phyloP scores from a whole-genome alignment of 345 rosid species.

The Brassica carinata region DNA sequence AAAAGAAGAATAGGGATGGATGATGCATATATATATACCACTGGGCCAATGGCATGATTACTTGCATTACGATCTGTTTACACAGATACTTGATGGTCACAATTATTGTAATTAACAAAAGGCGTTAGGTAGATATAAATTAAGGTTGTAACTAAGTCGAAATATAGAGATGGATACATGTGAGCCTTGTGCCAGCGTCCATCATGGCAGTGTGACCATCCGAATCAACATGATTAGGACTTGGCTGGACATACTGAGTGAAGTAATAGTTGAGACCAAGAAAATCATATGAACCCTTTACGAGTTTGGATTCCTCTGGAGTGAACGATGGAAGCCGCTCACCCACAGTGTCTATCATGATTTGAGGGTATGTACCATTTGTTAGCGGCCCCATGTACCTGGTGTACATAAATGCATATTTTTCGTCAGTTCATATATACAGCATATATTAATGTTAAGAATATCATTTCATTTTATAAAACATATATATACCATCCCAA shows the following conservation, averaged over 20 bases:
- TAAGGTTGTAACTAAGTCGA: background rate
- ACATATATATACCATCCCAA: slow-evolving; percentile 25
- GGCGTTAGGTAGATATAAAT: background rate
- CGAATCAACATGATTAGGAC: background rate
- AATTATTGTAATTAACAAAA: background rate
- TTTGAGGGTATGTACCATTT: slow-evolving; percentile 23
- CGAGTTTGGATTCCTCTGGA: background rate
- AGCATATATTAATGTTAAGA: background rate
- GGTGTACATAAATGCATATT: background rate
- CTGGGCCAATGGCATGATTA: background rate
- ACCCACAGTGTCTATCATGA: slow-evolving; percentile 17
- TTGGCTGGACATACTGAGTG: slow-evolving; percentile 12
- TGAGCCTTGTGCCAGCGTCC: background rate
- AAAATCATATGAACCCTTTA: slow-evolving; percentile 31
- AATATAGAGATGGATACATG: background rate
- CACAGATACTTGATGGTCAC: background rate
- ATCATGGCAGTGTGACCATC: background rate
- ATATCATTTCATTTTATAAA: background rate
- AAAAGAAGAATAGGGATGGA: background rate
- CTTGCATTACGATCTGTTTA: background rate
- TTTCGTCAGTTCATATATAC: background rate
- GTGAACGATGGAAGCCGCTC: slow-evolving; percentile 17
- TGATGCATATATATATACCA: background rate
- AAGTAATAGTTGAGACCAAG: slow-evolving; percentile 36
- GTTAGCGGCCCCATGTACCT: slow-evolving; percentile 39